Conservation (phyloP, 1,284 basidiomycete genomes). For the Ceratobasidium theobromae region DNA sequence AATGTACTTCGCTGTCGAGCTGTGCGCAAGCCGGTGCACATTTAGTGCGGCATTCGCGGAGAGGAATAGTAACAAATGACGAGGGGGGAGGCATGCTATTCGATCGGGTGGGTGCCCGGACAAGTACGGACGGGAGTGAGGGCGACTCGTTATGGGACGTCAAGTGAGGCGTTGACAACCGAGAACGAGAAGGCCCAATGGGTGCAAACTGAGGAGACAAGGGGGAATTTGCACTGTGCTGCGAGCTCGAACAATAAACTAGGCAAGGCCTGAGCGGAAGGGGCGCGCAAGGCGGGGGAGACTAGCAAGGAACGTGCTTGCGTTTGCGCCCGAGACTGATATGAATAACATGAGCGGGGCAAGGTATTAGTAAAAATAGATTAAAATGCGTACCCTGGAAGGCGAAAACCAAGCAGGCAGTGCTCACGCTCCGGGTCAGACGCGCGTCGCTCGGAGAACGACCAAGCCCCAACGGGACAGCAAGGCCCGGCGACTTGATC, state of each 20-base stretch:
- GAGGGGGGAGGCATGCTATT: constrained; percentile 27
- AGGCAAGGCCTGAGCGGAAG: constrained; percentile 2
- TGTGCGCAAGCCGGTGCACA: neutral
- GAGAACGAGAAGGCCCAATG: neutral
- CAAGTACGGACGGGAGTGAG: constrained; percentile 5
- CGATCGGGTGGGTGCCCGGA: constrained; percentile 24
- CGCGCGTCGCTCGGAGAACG: constrained; percentile 12
- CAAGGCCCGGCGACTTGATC: constrained; percentile 17
- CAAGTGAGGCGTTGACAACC: constrained; percentile 8
- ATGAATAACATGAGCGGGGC: neutral
- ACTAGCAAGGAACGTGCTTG: constrained; percentile 8
- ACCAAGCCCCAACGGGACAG: constrained; percentile 17
- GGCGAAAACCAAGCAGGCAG: constrained; percentile 20
- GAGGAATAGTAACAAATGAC: constrained; percentile 2
- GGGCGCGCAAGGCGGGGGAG: neutral
- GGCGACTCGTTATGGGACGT: neutral
- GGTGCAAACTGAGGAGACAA: neutral
- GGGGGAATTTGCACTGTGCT: neutral
- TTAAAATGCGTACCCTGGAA: constrained; percentile 25
- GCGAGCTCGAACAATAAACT: constrained; percentile 14
- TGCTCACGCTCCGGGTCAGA: constrained; percentile 26
- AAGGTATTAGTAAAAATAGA: constrained; percentile 6
- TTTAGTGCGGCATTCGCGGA: constrained; percentile 19
- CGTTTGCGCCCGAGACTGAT: constrained; percentile 12
- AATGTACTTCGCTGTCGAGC: constrained; percentile 11